Conservation (phyloP, 176 grass and related monocot genomes). For the Carex scoparia region DNA sequence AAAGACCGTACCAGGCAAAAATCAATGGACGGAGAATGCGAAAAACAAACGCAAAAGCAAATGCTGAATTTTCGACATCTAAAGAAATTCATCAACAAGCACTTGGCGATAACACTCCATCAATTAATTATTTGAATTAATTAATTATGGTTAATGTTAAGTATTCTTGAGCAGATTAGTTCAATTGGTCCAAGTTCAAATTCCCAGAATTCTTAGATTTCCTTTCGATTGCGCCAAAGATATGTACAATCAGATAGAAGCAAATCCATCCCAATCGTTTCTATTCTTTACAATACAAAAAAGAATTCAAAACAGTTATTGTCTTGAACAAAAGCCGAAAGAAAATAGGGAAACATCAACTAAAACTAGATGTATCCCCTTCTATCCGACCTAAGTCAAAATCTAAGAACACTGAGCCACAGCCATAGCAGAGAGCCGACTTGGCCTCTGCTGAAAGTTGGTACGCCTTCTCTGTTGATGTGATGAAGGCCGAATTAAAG, state of each 20-base stretch:
- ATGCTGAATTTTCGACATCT: background rate
- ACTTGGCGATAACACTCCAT: background rate
- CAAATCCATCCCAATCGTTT: slow-evolving; percentile 9
- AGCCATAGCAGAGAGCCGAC: slow-evolving; percentile 44
- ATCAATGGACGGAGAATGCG: background rate
- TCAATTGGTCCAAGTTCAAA: slow-evolving; percentile 11
- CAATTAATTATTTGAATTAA: background rate
- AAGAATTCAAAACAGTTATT: slow-evolving; percentile 10
- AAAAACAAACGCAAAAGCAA: background rate
- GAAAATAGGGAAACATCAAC: slow-evolving; percentile 19
- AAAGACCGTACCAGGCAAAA: background rate
- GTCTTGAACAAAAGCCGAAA: background rate
- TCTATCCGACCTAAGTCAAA: background rate
- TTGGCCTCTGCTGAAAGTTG: slow-evolving; percentile 37
- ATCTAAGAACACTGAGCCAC: slow-evolving; percentile 3
- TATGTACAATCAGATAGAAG: slow-evolving; percentile 29
- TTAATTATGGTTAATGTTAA: background rate
- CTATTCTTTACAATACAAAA: slow-evolving; percentile 21
- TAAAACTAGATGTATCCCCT: slow-evolving; percentile 15
- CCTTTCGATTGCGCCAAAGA: slow-evolving; percentile 18
- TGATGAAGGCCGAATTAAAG: slow-evolving; percentile 46
- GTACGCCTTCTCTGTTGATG: slow-evolving; percentile 35
- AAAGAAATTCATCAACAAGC: background rate
- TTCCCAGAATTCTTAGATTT: slow-evolving; percentile 19
- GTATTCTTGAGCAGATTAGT: background rate